These are phyloP conservation scores for Areca catechu DNA, from an alignment of 176 grass and related monocot species.

Conservation along the genomic window DNA sequence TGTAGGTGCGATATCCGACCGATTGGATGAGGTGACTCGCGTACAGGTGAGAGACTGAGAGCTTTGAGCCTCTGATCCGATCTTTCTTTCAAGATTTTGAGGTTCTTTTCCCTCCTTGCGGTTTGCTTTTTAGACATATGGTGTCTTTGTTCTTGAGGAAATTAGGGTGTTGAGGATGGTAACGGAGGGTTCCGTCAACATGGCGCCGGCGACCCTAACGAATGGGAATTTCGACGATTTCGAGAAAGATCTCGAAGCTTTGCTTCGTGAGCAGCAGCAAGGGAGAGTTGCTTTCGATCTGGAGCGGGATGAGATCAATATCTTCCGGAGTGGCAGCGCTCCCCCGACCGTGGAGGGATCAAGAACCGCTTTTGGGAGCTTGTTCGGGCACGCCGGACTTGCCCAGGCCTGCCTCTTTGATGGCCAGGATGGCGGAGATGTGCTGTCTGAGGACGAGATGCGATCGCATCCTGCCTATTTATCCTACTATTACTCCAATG, in stretches of 20 bases:
- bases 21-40: not conserved
- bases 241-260: slow-evolving; percentile 8
- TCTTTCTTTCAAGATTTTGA: not conserved
- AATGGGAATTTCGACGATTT: slow-evolving; percentile 8
- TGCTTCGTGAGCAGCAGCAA: slow-evolving; percentile 12
- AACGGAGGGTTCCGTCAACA: not conserved
- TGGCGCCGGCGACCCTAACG: slow-evolving; percentile 1
- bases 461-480: slow-evolving; percentile 14
- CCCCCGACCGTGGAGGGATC: slow-evolving; percentile 21
- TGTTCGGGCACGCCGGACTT: not conserved
- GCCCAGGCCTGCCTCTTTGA: not conserved
- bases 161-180: slow-evolving; percentile 4
- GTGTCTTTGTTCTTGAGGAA: not conserved
- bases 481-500: slow-evolving; percentile 22
- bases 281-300: not conserved
- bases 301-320: slow-evolving; percentile 1
- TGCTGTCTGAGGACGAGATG: slow-evolving; percentile 6
- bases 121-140: not conserved
- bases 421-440: not conserved
- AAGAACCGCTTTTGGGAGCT: slow-evolving; percentile 6
- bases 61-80: not conserved
- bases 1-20: not conserved
- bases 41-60: slow-evolving; percentile 7
- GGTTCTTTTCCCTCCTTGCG: not conserved
- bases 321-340: slow-evolving; percentile 15